Evolutionary conservation across 371 early-diverging fungal species (phyloP).

Genomic region (Mucor plumbeus): DNA sequence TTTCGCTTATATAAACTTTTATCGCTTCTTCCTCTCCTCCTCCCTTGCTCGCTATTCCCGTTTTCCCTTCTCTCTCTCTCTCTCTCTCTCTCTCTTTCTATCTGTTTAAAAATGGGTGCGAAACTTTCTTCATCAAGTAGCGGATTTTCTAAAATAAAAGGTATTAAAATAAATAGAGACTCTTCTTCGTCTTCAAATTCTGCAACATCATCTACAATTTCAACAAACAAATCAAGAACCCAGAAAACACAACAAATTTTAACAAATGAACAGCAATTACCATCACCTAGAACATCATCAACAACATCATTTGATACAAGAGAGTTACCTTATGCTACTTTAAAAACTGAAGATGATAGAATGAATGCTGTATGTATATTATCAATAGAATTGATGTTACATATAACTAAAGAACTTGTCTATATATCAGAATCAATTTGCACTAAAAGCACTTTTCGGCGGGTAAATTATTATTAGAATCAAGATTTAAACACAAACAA

Average conservation of each 20-base stretch:
- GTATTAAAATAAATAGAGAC: background rate
- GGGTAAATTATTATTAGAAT: constrained; percentile 13
- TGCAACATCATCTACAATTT: background rate
- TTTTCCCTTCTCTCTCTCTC: too few species aligned
- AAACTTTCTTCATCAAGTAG: too few species aligned
- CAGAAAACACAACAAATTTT: background rate
- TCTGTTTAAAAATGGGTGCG: too few species aligned
- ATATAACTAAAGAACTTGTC: background rate
- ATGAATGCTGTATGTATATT: constrained; percentile 19
- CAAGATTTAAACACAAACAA: background rate
- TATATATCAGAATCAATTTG: constrained; percentile 24
- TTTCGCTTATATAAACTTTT: too few species aligned
- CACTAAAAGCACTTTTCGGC: constrained; percentile 24
- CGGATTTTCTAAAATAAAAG: background rate
- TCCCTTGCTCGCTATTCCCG: too few species aligned
- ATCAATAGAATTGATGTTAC: background rate
- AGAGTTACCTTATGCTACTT: background rate
- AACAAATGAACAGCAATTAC: background rate
- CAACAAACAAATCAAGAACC: background rate
- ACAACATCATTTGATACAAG: background rate
- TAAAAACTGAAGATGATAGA: constrained; percentile 18
- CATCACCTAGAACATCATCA: background rate
- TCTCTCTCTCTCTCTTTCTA: too few species aligned
- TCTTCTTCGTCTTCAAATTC: background rate
- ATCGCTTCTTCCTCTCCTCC: too few species aligned